These are phyloP conservation scores for Atalantia buxifolia DNA, from an alignment of 345 rosid species.

Conservation along the genomic window DNA sequence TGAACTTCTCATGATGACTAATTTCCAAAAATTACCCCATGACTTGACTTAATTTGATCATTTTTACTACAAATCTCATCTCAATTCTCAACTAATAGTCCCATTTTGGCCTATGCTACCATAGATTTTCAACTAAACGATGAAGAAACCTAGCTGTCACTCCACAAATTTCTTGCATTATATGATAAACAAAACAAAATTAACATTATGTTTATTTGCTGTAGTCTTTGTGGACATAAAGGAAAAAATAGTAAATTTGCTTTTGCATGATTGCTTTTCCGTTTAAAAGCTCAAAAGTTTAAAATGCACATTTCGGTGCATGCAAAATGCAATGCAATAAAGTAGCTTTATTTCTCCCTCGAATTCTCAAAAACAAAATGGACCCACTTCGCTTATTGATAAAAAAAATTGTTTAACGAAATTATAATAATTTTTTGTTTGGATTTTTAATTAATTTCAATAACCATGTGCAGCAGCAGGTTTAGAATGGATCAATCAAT, in stretches of 20 bases:
- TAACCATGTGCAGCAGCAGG: background rate
- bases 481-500: no score
- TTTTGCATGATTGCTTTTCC: background rate
- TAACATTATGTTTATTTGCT: background rate
- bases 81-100: background rate
- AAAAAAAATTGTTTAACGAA: background rate
- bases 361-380: background rate
- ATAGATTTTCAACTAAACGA: background rate
- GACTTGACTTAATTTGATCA: background rate
- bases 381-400: background rate
- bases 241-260: background rate
- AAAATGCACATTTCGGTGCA: background rate
- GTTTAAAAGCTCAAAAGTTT: background rate
- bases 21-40: background rate
- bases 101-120: background rate
- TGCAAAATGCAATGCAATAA: slow-evolving; percentile 1
- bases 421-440: no score
- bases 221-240: background rate
- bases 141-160: background rate
- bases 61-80: background rate
- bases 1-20: background rate
- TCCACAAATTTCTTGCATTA: background rate
- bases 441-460: background rate
- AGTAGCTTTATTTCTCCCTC: background rate
- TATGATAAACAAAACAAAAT: background rate